Percentiles rank a stretch among this genome's conserved stretches.
These are phyloP conservation scores for Cercospora janseana DNA, from an alignment of 2,329 filamentous ascomycete genomes.

Conservation along the genomic window DNA sequence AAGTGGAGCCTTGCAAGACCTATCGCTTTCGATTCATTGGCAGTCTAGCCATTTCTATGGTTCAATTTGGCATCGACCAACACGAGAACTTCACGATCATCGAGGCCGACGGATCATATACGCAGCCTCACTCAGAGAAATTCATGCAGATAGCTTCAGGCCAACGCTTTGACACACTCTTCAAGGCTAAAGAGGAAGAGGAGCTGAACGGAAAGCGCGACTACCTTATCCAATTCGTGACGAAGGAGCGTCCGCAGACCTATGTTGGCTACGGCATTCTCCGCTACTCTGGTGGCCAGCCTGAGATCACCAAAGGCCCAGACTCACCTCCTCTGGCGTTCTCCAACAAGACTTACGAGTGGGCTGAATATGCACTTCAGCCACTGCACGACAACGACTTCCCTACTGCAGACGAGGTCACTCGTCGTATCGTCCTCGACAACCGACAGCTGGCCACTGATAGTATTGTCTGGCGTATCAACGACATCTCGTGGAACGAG, in stretches of 20 bases:
- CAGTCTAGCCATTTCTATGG: conserved; percentile 54
- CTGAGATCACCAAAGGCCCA: conserved; percentile 24
- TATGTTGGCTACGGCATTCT: conserved; percentile 53
- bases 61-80: conserved; percentile 56
- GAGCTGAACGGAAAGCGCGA: conserved; percentile 46
- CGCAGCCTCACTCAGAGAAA: conserved; percentile 47
- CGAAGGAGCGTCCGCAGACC: conserved; percentile 49
- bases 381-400: conserved; percentile 36
- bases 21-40: conserved; percentile 64
- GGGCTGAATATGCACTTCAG: conserved; percentile 42
- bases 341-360: conserved; percentile 38
- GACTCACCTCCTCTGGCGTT: conserved; percentile 33
- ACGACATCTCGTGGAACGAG: conserved; percentile 30
- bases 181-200: conserved; percentile 52
- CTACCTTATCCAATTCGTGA: conserved; percentile 51
- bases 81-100: conserved; percentile 59
- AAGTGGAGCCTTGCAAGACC: conserved; percentile 58
- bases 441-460: conserved; percentile 24
- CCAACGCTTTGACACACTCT: conserved; percentile 60
- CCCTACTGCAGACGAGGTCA: conserved; percentile 37
- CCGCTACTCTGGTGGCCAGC: conserved; percentile 40
- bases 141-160: conserved; percentile 58
- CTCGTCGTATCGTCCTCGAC: conserved; percentile 39
- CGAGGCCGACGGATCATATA: conserved; percentile 57
- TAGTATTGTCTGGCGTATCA: conserved; percentile 26